A percentile compares a stretch with the other conserved stretches of the same genome.
Conservation (phyloP, 179 eudicot species). For the Patellifolia procumbens region DNA sequence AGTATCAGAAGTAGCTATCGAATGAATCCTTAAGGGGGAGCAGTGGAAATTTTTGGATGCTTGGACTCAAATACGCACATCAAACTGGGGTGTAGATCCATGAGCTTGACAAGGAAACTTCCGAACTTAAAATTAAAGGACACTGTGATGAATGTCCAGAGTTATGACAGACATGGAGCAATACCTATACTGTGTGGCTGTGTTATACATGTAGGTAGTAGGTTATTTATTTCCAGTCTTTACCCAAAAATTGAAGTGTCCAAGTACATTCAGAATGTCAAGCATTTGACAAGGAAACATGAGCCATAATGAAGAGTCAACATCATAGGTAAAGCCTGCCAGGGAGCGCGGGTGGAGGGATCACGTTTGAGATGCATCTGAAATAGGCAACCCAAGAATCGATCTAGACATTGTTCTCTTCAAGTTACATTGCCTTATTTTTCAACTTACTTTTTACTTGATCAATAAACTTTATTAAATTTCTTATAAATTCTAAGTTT, state of each 20-base stretch:
- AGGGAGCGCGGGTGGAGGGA: not conserved
- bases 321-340: not conserved
- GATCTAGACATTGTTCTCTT: not conserved
- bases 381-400: not conserved
- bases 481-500: too few species aligned
- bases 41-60: not conserved
- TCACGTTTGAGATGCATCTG: not conserved
- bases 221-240: too few species aligned
- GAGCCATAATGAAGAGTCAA: too few species aligned
- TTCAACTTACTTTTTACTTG: not conserved
- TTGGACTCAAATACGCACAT: not conserved
- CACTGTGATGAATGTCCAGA: too few species aligned
- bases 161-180: too few species aligned
- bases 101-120: not conserved
- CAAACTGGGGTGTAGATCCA: not conserved
- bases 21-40: not conserved
- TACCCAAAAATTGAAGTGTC: too few species aligned
- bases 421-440: not conserved
- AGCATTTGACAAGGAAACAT: too few species aligned
- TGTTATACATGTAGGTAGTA: too few species aligned
- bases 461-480: too few species aligned
- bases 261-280: too few species aligned
- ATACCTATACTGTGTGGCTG: too few species aligned
- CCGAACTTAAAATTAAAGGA: not conserved
- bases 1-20: not conserved